phyloP scores from a whole-genome alignment of 345 rosid genomes.

The Ricinus communis region DNA sequence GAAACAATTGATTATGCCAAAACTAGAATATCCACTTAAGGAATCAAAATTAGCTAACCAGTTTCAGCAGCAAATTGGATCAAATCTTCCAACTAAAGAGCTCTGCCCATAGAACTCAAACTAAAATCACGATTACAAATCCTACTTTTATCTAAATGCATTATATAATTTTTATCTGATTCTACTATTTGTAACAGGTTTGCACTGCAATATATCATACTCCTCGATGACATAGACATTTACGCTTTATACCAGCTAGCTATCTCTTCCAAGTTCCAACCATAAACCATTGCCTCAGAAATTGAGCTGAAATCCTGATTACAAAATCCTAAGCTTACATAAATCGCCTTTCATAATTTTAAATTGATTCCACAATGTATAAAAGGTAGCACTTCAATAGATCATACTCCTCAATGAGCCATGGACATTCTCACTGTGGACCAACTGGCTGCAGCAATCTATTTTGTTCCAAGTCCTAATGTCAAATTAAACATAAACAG shows the following conservation, averaged over 20 bases:
- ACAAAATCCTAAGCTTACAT: not conserved
- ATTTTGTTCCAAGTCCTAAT: too few species aligned
- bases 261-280: too few species aligned
- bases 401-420: not conserved
- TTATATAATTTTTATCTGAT: not conserved
- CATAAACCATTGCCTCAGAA: too few species aligned
- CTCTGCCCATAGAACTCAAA: not conserved
- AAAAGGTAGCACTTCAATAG: not conserved
- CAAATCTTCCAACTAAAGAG: conserved; percentile 4
- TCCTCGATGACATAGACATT: not conserved
- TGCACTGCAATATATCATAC: not conserved
- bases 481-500: too few species aligned
- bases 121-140: not conserved
- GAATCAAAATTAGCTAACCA: not conserved
- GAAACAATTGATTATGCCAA: conserved; percentile 2
- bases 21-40: conserved; percentile 1
- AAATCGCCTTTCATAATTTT: not conserved
- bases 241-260: not conserved
- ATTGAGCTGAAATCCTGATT: too few species aligned
- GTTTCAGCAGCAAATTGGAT: not conserved
- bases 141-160: not conserved
- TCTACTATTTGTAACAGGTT: not conserved
- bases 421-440: too few species aligned
- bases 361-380: too few species aligned
- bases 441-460: too few species aligned